Percentiles rank a stretch among this genome's conserved stretches.
phyloP scores from a whole-genome alignment of 768 basidiomycete species.

The Leccinellum luteum region DNA sequence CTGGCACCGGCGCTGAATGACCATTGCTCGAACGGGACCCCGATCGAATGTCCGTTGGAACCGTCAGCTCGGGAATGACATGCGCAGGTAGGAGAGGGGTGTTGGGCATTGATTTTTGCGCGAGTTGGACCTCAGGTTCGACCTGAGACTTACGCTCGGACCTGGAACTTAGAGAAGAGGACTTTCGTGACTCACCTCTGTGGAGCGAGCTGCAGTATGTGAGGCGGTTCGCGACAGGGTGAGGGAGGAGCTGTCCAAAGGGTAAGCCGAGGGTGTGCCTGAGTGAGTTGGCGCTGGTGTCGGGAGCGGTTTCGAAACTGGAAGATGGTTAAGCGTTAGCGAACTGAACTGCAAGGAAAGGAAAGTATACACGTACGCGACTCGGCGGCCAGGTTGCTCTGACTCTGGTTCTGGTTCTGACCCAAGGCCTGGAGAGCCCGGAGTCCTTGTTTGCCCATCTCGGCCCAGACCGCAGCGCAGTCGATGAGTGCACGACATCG shows the following conservation, averaged over 20 bases:
- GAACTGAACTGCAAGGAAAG: not conserved
- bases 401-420: no score
- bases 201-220: conserved; percentile 37
- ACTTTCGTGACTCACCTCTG: conserved; percentile 15
- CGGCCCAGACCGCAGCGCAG: conserved; percentile 66
- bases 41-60: conserved; percentile 22
- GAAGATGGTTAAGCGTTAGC: not conserved
- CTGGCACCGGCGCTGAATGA: no score
- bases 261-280: conserved; percentile 9
- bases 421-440: conserved; percentile 20
- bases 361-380: conserved; percentile 1
- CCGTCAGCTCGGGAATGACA: conserved; percentile 24
- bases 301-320: not conserved
- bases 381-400: not conserved
- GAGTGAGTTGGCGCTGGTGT: conserved; percentile 10
- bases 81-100: conserved; percentile 26
- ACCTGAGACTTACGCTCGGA: no score
- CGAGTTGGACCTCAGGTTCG: not conserved
- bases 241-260: conserved; percentile 61
- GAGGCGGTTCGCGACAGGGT: conserved; percentile 79
- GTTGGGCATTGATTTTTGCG: not conserved
- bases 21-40: no score
- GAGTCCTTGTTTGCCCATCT: conserved; percentile 64
- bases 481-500: conserved; percentile 66
- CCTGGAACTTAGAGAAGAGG: not conserved